Evolutionary conservation across 345 rosid species (phyloP), one percentile per base, ranked within the genome.

Genomic region (Ricinus communis): DNA sequence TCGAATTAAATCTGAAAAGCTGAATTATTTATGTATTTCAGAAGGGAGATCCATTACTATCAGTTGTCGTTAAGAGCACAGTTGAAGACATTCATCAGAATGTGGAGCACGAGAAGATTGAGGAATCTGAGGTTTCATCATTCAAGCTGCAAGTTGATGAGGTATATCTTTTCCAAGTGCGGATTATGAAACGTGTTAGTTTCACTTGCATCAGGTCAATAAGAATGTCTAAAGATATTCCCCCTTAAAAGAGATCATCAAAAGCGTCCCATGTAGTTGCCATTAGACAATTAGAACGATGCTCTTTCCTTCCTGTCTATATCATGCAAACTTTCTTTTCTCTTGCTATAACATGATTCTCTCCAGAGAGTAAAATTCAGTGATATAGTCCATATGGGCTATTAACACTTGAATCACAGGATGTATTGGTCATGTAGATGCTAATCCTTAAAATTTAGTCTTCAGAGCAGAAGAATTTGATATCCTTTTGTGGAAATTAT

Each of bases 61-160:
- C 78, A 65, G 72, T 72, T 82, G 70, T 66, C 61, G 54, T 65
- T 56, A 67, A 73, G 73, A 71, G 69, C 62, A 71, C 28, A 24
- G 56, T 47, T 64, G 56, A 43, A 65, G 73, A 69, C 60, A 71
- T 68, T 71, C 72, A 77, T 70, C 69, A 33, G 66, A 67, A 61
- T 66, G 71, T 36, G 52, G 76, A 76, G 55, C 68, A 72, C 45
- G 74, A 62, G 46, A 79, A 76, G 80, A 69, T 70, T 68, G 71
- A 75, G 65, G 76, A 73, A 76, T 76, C 77, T 69, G 79, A 78
- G 54, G 72, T 84, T 60, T 75, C 82, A 46, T 43, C 58, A 40
- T 76, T 74, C 40, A 75, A 80, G 69, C 79, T 79, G 77, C 89
- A 68, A 69, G 68, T 66, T 66, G 84, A 73, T 14, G 82, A 84